Conservation (phyloP, 352 stramenopile species). For the Elongisporangium undulatum region DNA sequence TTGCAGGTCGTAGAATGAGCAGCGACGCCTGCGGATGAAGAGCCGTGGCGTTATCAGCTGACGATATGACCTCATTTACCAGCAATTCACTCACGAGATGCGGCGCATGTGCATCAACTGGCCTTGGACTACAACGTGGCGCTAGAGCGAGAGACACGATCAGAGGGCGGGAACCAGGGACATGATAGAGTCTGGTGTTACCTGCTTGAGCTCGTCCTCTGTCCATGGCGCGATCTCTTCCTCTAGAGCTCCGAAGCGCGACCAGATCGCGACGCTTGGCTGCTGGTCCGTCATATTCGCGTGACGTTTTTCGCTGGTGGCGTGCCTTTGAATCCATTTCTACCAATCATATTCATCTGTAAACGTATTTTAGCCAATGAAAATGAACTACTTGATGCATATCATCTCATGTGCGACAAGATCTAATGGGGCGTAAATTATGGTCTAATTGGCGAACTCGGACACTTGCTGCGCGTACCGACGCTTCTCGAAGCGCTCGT, state of each 20-base stretch:
- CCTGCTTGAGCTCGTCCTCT: constrained; percentile 12
- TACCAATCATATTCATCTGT: not conserved
- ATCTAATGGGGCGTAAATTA: not conserved
- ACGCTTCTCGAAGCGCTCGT: constrained; percentile 52
- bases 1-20: constrained; percentile 73
- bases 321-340: not conserved
- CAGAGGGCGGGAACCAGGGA: not conserved
- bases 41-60: not conserved
- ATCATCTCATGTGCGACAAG: not conserved
- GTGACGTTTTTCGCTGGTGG: not conserved
- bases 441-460: constrained; percentile 61
- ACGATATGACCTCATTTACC: not conserved
- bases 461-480: constrained; percentile 69
- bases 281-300: not conserved
- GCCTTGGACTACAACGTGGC: constrained; percentile 50
- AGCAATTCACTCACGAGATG: constrained; percentile 41
- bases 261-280: constrained; percentile 20
- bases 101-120: constrained; percentile 73
- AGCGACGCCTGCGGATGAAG: constrained; percentile 37
- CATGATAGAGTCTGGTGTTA: not conserved
- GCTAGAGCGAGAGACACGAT: constrained; percentile 6
- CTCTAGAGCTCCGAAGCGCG: constrained; percentile 44
- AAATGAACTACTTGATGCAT: not conserved
- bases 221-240: constrained; percentile 22
- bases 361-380: not conserved